Evolutionary conservation across 75 land plant genomes (phyloP).

Genomic region (Pseudotsuga menziesii): DNA sequence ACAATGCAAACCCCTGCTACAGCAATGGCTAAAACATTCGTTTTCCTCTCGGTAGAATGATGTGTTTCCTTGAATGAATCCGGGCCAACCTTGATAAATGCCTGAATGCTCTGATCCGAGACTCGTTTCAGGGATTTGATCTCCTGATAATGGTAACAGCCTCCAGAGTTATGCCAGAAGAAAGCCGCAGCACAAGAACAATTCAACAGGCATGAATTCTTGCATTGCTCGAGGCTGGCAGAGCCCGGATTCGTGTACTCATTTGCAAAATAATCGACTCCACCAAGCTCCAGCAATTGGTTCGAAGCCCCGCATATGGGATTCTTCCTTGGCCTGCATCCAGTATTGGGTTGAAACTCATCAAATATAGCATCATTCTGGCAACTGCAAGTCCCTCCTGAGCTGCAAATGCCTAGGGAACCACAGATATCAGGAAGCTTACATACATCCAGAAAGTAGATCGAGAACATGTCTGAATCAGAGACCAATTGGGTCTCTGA

Average conservation of each 20-base stretch:
- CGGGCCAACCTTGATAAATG: constrained; percentile 5
- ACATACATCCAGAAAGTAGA: constrained; percentile 5
- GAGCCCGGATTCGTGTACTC: constrained; percentile 4
- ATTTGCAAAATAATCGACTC: constrained; percentile 15
- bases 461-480: constrained; percentile 10
- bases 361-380: not conserved
- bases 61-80: not conserved
- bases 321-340: not conserved
- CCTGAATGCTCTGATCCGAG: constrained; percentile 4
- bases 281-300: constrained; percentile 9
- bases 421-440: not conserved
- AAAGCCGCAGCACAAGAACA: constrained; percentile 68
- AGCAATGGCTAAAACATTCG: not conserved
- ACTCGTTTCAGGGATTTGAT: constrained; percentile 38
- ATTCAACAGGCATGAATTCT: constrained; percentile 25
- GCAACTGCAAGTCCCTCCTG: constrained; percentile 14
- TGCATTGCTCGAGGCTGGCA: constrained; percentile 21
- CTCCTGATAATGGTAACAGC: constrained; percentile 44
- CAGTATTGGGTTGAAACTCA: not conserved
- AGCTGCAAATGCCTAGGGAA: constrained; percentile 11
- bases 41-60: not conserved
- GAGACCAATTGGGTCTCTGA: not conserved
- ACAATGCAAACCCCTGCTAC: not conserved
- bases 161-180: constrained; percentile 34
- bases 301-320: constrained; percentile 8